Percentiles rank a stretch among this genome's conserved stretches.
These are phyloP conservation scores for Phytophthora palmivora DNA, from an alignment of 352 stramenopile species.

Conservation along the genomic window DNA sequence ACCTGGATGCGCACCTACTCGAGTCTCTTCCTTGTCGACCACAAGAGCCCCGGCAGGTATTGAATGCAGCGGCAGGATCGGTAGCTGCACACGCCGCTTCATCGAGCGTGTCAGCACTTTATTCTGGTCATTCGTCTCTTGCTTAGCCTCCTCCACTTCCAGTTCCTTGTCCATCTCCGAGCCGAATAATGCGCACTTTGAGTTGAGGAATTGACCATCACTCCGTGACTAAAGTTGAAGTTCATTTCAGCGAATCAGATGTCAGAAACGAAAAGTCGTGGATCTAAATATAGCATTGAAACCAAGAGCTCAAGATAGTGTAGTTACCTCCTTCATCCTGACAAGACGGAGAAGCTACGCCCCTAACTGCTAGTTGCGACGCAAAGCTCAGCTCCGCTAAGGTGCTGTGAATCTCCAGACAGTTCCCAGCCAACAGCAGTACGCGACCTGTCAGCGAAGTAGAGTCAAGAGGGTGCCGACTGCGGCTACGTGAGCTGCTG, in stretches of 20 bases:
- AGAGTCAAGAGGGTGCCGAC: constrained; percentile 4
- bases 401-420: constrained; percentile 17
- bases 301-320: constrained; percentile 30
- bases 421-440: constrained; percentile 28
- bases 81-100: constrained; percentile 16
- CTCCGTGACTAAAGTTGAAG: constrained; percentile 27
- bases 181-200: not conserved
- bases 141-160: not conserved
- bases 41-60: constrained; percentile 28
- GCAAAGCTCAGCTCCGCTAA: constrained; percentile 21
- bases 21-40: constrained; percentile 37
- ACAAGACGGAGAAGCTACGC: constrained; percentile 30
- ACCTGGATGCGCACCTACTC: constrained; percentile 37
- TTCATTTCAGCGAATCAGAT: constrained; percentile 37
- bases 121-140: not conserved
- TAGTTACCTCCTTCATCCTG: constrained; percentile 5
- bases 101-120: no score
- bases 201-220: constrained; percentile 24
- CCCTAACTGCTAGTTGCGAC: constrained; percentile 37
- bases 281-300: constrained; percentile 24
- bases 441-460: constrained; percentile 11
- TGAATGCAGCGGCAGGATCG: constrained; percentile 36
- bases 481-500: constrained; percentile 6
- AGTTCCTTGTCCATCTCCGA: constrained; percentile 6
- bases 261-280: not conserved